Conservation (phyloP, 495 filamentous ascomycete genomes). For the Podospora fimiseda region DNA sequence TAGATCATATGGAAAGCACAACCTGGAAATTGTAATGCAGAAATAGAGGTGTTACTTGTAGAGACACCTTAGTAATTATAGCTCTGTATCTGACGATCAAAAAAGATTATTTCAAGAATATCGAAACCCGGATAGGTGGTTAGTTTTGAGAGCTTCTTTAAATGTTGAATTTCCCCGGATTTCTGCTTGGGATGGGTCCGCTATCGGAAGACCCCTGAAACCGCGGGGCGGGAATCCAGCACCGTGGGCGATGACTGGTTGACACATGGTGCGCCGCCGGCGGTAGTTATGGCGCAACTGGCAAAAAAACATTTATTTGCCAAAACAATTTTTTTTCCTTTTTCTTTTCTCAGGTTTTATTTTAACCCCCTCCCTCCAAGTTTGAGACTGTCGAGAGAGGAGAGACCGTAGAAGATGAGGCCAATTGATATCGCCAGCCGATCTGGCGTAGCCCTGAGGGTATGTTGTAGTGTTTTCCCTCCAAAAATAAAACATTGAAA, state of each 20-base stretch:
- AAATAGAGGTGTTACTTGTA: too few species aligned
- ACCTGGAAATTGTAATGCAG: too few species aligned
- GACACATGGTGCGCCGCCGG: too few species aligned
- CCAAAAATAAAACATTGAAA: not conserved
- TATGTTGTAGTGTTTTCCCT: constrained; percentile 9
- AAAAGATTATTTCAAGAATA: not conserved
- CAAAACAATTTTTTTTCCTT: too few species aligned
- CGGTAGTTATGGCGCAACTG: constrained; percentile 9
- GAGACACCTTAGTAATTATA: too few species aligned
- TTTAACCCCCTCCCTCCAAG: constrained; percentile 7
- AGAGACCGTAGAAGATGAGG: constrained; percentile 25
- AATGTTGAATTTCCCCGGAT: constrained; percentile 2
- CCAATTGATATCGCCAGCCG: constrained; percentile 36
- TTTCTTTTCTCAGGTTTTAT: constrained; percentile 19
- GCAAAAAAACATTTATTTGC: not conserved
- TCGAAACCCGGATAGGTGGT: not conserved
- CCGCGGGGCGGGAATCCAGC: not conserved
- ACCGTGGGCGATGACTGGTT: too few species aligned
- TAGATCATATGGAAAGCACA: too few species aligned
- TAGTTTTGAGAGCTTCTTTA: not conserved
- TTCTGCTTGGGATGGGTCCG: constrained; percentile 8
- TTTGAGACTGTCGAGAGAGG: constrained; percentile 4
- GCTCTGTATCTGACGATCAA: too few species aligned
- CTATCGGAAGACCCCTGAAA: constrained; percentile 10
- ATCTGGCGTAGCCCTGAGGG: constrained; percentile 29